Evolutionary conservation across 1,284 basidiomycete species (phyloP).

Genomic region (Heterobasidion occidentale): DNA sequence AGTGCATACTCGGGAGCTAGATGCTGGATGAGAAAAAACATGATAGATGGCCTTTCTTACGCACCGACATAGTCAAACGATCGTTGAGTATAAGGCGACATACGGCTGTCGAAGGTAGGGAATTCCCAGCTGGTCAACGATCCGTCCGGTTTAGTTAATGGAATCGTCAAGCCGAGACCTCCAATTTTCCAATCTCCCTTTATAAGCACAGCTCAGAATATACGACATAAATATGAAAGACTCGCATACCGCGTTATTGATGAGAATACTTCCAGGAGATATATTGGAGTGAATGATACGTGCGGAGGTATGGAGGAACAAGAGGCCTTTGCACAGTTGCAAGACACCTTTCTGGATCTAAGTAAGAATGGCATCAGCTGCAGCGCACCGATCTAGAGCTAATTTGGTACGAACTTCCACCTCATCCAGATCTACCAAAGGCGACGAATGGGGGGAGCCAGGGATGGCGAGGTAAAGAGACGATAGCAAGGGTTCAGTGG

Average conservation of each 20-base stretch:
- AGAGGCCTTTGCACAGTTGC: conserved; percentile 88
- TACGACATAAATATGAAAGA: background rate
- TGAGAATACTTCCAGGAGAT: conserved; percentile 76
- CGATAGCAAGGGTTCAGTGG: conserved; percentile 83
- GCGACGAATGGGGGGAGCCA: conserved; percentile 44
- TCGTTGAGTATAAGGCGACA: conserved; percentile 80
- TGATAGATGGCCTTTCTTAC: background rate
- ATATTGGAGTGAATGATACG: conserved; percentile 91
- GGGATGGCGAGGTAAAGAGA: conserved; percentile 72
- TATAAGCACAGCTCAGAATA: conserved; percentile 2
- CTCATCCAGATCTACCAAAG: conserved; percentile 75
- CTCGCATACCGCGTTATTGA: conserved; percentile 75
- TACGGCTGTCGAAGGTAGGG: conserved; percentile 78
- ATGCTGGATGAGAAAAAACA: background rate
- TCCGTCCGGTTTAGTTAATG: conserved; percentile 66
- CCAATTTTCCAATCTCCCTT: conserved; percentile 98
- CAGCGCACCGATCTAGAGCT: background rate
- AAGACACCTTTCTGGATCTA: conserved; percentile 96
- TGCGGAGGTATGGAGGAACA: conserved; percentile 89
- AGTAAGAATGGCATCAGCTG: conserved; percentile 4
- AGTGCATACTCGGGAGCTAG: conserved; percentile 94
- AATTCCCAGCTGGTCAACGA: conserved; percentile 79
- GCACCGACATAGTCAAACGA: conserved; percentile 93
- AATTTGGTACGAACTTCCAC: conserved; percentile 59
- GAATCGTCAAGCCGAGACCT: conserved; percentile 83